Evolutionary conservation across 225 moss, liverwort and hornwort species (phyloP), one percentile per base, ranked within the genome.

Genomic region (Straminergon stramineum): DNA sequence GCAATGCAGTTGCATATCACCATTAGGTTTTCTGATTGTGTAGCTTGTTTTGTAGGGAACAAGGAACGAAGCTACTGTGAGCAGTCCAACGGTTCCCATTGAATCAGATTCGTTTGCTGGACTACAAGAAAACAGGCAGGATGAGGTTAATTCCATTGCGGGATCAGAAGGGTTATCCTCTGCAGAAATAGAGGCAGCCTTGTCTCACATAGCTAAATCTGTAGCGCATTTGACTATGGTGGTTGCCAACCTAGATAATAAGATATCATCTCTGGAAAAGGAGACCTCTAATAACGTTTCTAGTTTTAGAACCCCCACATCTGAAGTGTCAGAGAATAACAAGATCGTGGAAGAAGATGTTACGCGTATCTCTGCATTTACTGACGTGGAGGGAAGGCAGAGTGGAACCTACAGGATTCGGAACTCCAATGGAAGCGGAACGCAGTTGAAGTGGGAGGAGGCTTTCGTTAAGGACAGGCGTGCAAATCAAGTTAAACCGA

Each of bases 211-310:
- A 35, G 87, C 92, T 18, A 94, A 94, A 83, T 93, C 91, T 48
- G 91, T 94, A 78, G 91, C 93, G 85, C 92, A 92, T 65, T 89
- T 94, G 85, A 91, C 90, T 56, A 82, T 90, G 75, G 93, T 91
- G 71, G 90, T 93, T 79, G 89, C 90, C 27, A 89, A 89, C 57
- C 79, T 94, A 39, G 93, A 93, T 62, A 91, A 82, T 26, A 94
- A 93, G 62, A 87, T 94, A 61, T 71, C 83, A 53, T 90, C 37
- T 83, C 68, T 93, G 83, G 92, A 94, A 55, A 90, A 90, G 61
- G 82, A 83, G 45, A 86, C 84, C 48, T 35, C 79, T 58, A 51
- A 41, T 63, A 78, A 63, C 37, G 43, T 53, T 39, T n/a, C 86
- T 76, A 83, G 79, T 63, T 71, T 73, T 84, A 76, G 37, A 84